Base-by-base conservation (phyloP, 768 basidiomycete species). In the Lactarius akahatsu region DNA sequence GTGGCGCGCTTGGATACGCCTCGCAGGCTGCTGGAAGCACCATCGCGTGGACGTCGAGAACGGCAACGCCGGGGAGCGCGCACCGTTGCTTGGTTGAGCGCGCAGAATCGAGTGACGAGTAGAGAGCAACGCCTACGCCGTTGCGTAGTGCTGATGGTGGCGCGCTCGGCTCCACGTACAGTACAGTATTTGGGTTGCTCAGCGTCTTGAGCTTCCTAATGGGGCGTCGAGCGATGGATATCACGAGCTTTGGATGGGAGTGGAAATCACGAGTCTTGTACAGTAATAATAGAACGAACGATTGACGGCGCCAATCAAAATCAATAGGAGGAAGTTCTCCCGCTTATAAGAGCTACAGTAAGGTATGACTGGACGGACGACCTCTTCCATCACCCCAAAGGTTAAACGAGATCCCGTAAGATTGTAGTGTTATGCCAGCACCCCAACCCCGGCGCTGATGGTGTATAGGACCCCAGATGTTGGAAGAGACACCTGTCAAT, bases 401-500 rank as follows among this genome's bases (percentile, higher is more conserved):
- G 50, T 23, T 52, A 52, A 52, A 52, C 13, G 26, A 52, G 26
- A 26, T 52, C 23, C 2, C 13, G 50, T 52, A 52, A 52, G 50
- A 50, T 23, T 23, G 9, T 23, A 23, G 8, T 15, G 23, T 26
- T 47, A 47, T 47, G 45, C 20, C 45, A 26, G 50, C 11, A 52
- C 50, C 50, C 50, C 50, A 52, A 52, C 13, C 9, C 13, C 50
- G 13, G 50, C 23, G 26, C 26, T 52, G 50, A 52, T 52, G 50
- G 4, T 3, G 10, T 6, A 10, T 10, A n/a, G 20, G n/a, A 13
- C 11, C 23, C 47, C 47, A 57, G 36, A 67, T 63, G 20, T 20
- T 57, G 13, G 55, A 66, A 54, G 55, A 63, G 32, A 50, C 40
- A 9, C 72, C 68, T 18, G 70, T 70, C 20, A 61, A 71, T 52